phyloP scores from a whole-genome alignment of 306 rosid species.

The Medicago arabica region DNA sequence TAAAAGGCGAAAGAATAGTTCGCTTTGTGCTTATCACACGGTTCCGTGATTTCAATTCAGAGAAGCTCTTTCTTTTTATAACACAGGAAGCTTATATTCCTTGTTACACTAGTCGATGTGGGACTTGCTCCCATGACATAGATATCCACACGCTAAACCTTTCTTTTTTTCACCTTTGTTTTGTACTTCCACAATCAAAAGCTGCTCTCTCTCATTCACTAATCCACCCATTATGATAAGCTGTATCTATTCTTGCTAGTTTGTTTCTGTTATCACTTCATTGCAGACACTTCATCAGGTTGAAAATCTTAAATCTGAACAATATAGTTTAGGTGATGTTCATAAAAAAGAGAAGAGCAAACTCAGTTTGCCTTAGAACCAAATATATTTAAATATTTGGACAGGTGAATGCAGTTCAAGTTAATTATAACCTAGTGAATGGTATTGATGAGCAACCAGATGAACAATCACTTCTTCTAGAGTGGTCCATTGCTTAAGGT shows the following conservation, averaged over 20 bases:
- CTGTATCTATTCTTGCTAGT: background rate
- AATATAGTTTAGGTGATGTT: slow-evolving; percentile 15
- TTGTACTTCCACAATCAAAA: no score
- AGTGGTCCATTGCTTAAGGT: slow-evolving; percentile 55
- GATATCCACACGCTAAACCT: no score
- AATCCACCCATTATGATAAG: no score
- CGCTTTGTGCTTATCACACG: slow-evolving; percentile 29
- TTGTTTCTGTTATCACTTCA: slow-evolving; percentile 30
- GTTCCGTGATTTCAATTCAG: no score
- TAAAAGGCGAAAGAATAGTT: slow-evolving; percentile 58
- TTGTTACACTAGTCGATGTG: no score
- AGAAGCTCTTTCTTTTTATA: no score
- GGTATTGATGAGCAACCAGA: slow-evolving; percentile 50
- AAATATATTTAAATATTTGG: slow-evolving; percentile 34
- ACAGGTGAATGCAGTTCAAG: slow-evolving; percentile 67
- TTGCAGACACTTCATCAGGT: slow-evolving; percentile 14
- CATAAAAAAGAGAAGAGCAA: slow-evolving; percentile 20
- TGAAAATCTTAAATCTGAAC: slow-evolving; percentile 20
- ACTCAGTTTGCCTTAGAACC: slow-evolving; percentile 16
- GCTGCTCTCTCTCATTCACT: no score
- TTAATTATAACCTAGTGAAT: slow-evolving; percentile 46
- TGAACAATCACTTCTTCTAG: slow-evolving; percentile 56
- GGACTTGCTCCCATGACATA: no score
- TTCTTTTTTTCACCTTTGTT: no score
- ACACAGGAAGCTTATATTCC: no score